phyloP scores from a whole-genome alignment of 1,284 basidiomycete species.

The Ganoderma sinense region DNA sequence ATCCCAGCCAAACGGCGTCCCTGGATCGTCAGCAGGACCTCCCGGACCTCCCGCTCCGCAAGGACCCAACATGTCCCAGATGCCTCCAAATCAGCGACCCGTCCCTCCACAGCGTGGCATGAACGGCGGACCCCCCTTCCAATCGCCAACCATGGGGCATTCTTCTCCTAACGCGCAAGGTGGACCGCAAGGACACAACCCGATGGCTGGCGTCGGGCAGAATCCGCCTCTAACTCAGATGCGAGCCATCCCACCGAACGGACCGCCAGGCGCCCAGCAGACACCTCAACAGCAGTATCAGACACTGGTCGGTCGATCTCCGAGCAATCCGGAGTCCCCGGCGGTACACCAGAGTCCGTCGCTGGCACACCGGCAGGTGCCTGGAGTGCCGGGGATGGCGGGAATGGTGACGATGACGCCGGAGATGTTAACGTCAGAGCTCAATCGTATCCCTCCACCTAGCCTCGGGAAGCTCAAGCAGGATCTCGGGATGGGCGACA shows the following conservation, averaged over 20 bases:
- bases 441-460: constrained; percentile 44
- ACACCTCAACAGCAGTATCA: constrained; percentile 49
- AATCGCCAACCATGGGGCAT: constrained; percentile 51
- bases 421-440: constrained; percentile 41
- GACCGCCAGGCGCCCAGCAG: constrained; percentile 46
- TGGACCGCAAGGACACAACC: constrained; percentile 40
- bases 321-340: constrained; percentile 64
- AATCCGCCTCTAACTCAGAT: constrained; percentile 53
- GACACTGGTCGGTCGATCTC: constrained; percentile 53
- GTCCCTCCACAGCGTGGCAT: constrained; percentile 43
- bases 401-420: constrained; percentile 4
- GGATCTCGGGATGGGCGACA: constrained; percentile 57
- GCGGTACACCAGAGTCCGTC: constrained; percentile 61
- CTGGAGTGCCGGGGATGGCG: constrained; percentile 26
- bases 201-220: constrained; percentile 56
- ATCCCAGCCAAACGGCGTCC: constrained; percentile 45
- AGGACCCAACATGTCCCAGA: constrained; percentile 26
- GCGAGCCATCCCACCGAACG: constrained; percentile 59
- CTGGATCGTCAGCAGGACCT: constrained; percentile 38
- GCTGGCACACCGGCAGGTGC: constrained; percentile 53
- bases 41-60: constrained; percentile 32
- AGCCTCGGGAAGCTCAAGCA: constrained; percentile 47
- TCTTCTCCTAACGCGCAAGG: constrained; percentile 46
- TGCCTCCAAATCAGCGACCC: constrained; percentile 41
- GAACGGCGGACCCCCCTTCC: constrained; percentile 47